These are phyloP conservation scores for Fusarium multiceps DNA, from an alignment of 2,329 filamentous ascomycete genomes.

Conservation along the genomic window DNA sequence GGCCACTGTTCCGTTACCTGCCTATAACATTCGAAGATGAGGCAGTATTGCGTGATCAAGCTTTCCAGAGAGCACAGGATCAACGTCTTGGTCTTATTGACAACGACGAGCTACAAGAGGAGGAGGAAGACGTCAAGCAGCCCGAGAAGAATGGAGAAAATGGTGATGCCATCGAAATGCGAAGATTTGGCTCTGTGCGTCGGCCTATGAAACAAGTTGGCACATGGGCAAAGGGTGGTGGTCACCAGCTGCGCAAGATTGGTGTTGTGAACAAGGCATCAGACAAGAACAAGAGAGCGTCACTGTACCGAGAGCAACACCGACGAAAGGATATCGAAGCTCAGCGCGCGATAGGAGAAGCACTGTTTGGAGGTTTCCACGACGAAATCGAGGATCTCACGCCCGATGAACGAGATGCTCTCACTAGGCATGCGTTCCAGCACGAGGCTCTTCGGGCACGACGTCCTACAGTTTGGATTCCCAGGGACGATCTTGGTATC, in stretches of 20 bases:
- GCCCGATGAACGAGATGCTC: constrained; percentile 85
- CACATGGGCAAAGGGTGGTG: constrained; percentile 56
- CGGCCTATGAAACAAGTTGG: constrained; percentile 59
- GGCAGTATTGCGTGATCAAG: constrained; percentile 88
- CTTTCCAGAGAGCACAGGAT: constrained; percentile 84
- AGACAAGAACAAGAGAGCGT: constrained; percentile 52
- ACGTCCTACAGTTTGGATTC: constrained; percentile 92
- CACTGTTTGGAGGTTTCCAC: constrained; percentile 86
- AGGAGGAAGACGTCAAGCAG: constrained; percentile 55
- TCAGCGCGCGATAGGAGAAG: constrained; percentile 78
- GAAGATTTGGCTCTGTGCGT: constrained; percentile 53
- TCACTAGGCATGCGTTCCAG: constrained; percentile 89
- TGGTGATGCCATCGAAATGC: constrained; percentile 58
- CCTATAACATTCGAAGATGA: constrained; percentile 97
- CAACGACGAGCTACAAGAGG: constrained; percentile 57
- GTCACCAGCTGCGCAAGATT: constrained; percentile 60
- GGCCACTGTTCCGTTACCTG: constrained; percentile 85
- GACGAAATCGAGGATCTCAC: constrained; percentile 96
- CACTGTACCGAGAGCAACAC: constrained; percentile 61
- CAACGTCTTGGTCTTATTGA: constrained; percentile 71
- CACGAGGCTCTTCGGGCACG: constrained; percentile 87
- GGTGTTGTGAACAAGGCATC: constrained; percentile 46
- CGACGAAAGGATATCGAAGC: constrained; percentile 74
- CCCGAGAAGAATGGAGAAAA: constrained; percentile 43
- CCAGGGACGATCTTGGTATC: constrained; percentile 87